A percentile compares a stretch with the other conserved stretches of the same genome.
Conservation (phyloP, 1,284 basidiomycete genomes). For the Cutaneotrichosporon sp. region DNA sequence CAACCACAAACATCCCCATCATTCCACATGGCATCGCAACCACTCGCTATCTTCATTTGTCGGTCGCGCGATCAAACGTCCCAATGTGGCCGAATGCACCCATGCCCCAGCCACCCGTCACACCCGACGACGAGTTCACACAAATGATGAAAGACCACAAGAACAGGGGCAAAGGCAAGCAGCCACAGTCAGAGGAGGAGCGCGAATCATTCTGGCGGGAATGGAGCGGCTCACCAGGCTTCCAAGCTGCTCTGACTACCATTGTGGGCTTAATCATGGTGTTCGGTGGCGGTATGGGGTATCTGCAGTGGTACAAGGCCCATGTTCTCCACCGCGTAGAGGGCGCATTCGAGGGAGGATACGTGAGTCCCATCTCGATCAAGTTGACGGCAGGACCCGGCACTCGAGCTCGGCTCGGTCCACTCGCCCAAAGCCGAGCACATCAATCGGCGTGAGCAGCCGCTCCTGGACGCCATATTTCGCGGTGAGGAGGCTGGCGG, state of each 20-base stretch:
- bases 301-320: constrained; percentile 74
- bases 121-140: constrained; percentile 32
- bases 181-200: constrained; percentile 1
- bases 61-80: constrained; percentile 21
- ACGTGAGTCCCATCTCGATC: constrained; percentile 27
- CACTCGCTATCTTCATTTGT: constrained; percentile 9
- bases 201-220: constrained; percentile 35
- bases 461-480: constrained; percentile 72
- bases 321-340: constrained; percentile 72
- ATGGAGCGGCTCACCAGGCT: constrained; percentile 42
- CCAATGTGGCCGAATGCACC: constrained; percentile 42
- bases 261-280: constrained; percentile 50
- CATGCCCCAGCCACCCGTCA: constrained; percentile 38
- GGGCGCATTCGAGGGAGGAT: constrained; percentile 48
- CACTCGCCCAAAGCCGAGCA: constrained; percentile 60
- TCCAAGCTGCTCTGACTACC: constrained; percentile 51
- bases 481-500: constrained; percentile 68
- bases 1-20: neutral
- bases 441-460: constrained; percentile 69
- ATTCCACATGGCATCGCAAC: neutral
- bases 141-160: constrained; percentile 2
- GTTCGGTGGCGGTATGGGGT: constrained; percentile 60
- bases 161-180: constrained; percentile 6
- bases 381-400: constrained; percentile 64
- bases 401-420: constrained; percentile 63